phyloP scores from a whole-genome alignment of 1,284 basidiomycete species.

The Moesziomyces parantarcticus region DNA sequence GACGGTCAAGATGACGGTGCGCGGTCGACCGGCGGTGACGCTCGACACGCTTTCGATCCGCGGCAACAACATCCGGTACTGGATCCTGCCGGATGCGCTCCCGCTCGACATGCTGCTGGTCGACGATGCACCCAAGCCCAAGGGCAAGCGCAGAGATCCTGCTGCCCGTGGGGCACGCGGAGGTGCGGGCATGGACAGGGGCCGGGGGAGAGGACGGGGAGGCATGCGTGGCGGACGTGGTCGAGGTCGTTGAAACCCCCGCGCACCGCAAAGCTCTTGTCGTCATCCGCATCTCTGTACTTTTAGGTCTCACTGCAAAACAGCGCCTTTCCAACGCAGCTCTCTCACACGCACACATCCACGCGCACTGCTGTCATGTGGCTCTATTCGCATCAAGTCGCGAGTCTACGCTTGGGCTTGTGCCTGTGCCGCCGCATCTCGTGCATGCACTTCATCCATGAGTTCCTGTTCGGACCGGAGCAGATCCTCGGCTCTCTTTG shows the following conservation, averaged over 20 bases:
- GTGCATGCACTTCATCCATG: slow-evolving; percentile 38
- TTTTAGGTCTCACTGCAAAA: slow-evolving; percentile 3
- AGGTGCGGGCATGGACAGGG: slow-evolving; percentile 47
- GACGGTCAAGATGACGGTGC: slow-evolving; percentile 93
- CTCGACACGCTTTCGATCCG: slow-evolving; percentile 68
- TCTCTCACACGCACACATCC: too few species aligned
- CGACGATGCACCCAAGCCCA: slow-evolving; percentile 96
- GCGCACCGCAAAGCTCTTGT: too few species aligned
- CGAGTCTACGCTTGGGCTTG: slow-evolving; percentile 1
- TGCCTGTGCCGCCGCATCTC: slow-evolving; percentile 35
- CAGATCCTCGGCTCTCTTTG: slow-evolving; percentile 42
- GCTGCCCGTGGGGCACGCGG: slow-evolving; percentile 27
- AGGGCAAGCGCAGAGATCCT: slow-evolving; percentile 69
- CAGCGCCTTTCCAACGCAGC: too few species aligned
- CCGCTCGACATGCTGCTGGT: slow-evolving; percentile 95
- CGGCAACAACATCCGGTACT: slow-evolving; percentile 77
- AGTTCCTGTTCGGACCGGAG: slow-evolving; percentile 43
- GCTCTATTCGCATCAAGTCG: not conserved
- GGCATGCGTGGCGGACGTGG: slow-evolving; percentile 33
- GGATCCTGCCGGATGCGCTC: slow-evolving; percentile 93
- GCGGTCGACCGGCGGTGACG: slow-evolving; percentile 83
- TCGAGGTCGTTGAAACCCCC: slow-evolving; percentile 10
- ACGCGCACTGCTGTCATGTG: not conserved
- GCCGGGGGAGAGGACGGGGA: slow-evolving; percentile 56
- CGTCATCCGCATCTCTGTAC: not conserved